Base-by-base conservation (phyloP, 164 flowering plant genomes). In the Pachysandra terminalis region DNA sequence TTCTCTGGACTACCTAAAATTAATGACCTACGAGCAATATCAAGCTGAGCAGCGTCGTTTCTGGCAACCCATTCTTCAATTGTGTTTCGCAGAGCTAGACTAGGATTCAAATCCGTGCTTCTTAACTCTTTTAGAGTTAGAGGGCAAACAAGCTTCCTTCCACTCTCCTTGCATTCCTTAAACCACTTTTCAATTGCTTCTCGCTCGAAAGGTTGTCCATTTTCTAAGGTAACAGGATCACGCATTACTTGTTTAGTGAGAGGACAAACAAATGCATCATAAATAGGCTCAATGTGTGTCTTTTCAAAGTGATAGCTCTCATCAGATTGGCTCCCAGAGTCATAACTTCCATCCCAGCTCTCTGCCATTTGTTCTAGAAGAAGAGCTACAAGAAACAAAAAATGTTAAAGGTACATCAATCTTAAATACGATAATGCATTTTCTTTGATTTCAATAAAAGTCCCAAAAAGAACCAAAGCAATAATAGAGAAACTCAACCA, bases 151-250 rank as follows among this genome's bases (percentile, higher is more conserved):
- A 76, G 78, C 75, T 71, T 87, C 71, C 88, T 86, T 69, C 96
- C 87, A 73, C 81, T 86, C 72, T 91, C 94, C 70, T 61, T 82
- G 71, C 97, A 89, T 76, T 92, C 94, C 74, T 64, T 81, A 75
- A 95, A 89, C 99, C 99, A 95, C 75, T 85, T 89, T 66, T 89
- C 98, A 69, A 95, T 89, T 22, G 99, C 98, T 64, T 85, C 93
- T 15, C 97, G 80, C 68, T 95, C 99, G 72, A 89, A 95, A 15
- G 97, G 90, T 65, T 81, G 86, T 49, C 98, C 99, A 76, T 82
- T 95, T 75, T 95, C 99, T 67, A 92, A 55, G 35, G 90, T 83
- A 48, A 95, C 97, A 55, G 99, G 99, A 73, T 95, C 95, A 14
- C 70, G 84, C 97, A 95, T 92, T 24, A 95, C 85, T 86, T 90